Evolutionary conservation across 2,329 filamentous ascomycete species (phyloP).

Genomic region (Chaetomium sp.): DNA sequence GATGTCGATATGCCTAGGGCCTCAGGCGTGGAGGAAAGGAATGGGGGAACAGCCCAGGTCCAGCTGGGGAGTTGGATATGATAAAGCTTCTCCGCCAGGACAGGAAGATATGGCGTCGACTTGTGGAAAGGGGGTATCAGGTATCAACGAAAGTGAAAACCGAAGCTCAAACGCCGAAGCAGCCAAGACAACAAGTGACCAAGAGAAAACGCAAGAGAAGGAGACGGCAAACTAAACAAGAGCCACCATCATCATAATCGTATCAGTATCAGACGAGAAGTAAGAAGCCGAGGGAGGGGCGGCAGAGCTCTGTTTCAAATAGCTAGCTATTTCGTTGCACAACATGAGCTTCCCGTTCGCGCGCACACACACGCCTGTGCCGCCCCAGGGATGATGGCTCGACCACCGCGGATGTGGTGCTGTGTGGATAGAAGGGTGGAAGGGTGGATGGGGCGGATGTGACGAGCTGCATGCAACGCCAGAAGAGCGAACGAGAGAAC

Average conservation of each 20-base stretch:
- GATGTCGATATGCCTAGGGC: background rate
- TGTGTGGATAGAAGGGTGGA: background rate
- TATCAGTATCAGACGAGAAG: background rate
- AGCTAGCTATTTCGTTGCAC: background rate
- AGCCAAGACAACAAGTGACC: background rate
- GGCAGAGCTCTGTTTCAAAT: slow-evolving; percentile 6
- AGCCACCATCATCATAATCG: background rate
- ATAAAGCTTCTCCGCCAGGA: background rate
- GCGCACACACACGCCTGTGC: background rate
- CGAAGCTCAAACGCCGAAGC: no score
- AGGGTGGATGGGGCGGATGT: slow-evolving; percentile 6
- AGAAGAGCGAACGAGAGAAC: no score
- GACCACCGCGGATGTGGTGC: background rate
- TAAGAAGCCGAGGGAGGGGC: background rate
- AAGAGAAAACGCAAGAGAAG: slow-evolving; percentile 2
- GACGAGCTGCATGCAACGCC: slow-evolving; percentile 14
- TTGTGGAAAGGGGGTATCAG: no score
- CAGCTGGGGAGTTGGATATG: background rate
- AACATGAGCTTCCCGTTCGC: background rate
- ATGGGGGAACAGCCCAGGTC: background rate
- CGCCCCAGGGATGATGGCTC: background rate
- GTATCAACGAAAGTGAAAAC: no score
- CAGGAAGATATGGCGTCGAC: background rate
- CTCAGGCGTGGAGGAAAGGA: background rate
- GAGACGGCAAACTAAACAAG: background rate